Conservation (phyloP, 148 eudicot species). For the Rhododendron vialii region DNA sequence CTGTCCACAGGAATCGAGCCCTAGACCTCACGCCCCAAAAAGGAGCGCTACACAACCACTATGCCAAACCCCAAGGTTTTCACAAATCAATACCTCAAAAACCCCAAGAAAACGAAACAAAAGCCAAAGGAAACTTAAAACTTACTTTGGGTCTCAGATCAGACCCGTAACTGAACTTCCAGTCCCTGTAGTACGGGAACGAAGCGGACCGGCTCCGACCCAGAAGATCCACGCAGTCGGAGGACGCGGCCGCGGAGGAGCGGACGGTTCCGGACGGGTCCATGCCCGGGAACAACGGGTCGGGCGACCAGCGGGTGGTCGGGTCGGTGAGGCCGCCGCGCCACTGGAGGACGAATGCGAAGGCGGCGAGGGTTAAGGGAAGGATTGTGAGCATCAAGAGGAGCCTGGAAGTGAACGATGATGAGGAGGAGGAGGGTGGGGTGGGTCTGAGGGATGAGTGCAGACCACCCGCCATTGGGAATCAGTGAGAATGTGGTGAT, state of each 20-base stretch:
- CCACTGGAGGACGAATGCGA: slow-evolving; percentile 65
- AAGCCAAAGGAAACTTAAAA: neutral
- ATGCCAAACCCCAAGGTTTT: neutral
- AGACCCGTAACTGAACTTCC: slow-evolving; percentile 38
- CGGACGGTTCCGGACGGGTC: slow-evolving; percentile 5
- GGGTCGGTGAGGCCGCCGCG: slow-evolving; percentile 39
- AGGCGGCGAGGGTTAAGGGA: slow-evolving; percentile 39
- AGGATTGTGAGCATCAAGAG: slow-evolving; percentile 40
- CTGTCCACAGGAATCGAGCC: neutral
- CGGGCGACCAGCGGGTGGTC: slow-evolving; percentile 26
- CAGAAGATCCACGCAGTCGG: slow-evolving; percentile 32
- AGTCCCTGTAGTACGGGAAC: slow-evolving; percentile 59
- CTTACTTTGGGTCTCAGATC: slow-evolving; percentile 50
- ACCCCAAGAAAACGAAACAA: neutral
- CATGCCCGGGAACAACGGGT: slow-evolving; percentile 38
- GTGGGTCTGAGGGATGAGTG: slow-evolving; percentile 38
- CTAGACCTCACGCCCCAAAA: too few species aligned
- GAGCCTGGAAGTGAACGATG: slow-evolving; percentile 27
- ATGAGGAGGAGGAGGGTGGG: slow-evolving; percentile 11
- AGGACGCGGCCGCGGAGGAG: slow-evolving; percentile 1
- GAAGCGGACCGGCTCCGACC: slow-evolving; percentile 34
- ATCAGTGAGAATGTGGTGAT: slow-evolving; percentile 3
- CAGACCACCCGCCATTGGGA: slow-evolving; percentile 52
- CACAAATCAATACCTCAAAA: slow-evolving; percentile 1
- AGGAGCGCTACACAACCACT: too few species aligned